Conservation (phyloP, 768 basidiomycete species). For the Mycena alexandri region DNA sequence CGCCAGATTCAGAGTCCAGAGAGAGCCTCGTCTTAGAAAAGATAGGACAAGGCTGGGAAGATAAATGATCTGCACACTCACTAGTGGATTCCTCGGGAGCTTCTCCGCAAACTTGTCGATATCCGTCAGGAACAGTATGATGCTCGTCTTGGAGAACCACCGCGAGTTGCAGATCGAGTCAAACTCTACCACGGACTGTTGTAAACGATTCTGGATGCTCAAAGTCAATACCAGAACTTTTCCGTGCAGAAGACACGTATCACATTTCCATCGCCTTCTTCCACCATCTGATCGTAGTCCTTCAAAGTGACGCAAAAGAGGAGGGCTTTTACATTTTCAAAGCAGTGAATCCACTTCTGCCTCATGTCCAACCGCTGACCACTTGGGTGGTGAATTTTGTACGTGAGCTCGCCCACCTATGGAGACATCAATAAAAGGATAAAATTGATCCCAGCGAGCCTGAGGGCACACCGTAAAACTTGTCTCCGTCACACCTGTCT, state of each 20-base stretch:
- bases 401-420: slow-evolving; percentile 89
- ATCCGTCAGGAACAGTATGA: slow-evolving; percentile 91
- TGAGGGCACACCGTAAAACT: slow-evolving; percentile 71
- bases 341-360: slow-evolving; percentile 97
- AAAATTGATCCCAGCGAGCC: too few relatives aligned
- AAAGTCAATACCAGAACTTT: too few relatives aligned
- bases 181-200: slow-evolving; percentile 95
- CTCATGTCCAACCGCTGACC: slow-evolving; percentile 90
- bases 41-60: not conserved
- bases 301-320: slow-evolving; percentile 94
- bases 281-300: slow-evolving; percentile 98
- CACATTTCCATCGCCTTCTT: slow-evolving; percentile 91
- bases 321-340: slow-evolving; percentile 93
- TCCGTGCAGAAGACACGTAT: slow-evolving; percentile 61
- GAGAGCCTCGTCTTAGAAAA: not conserved
- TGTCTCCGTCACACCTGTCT: slow-evolving; percentile 98
- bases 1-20: too few relatives aligned
- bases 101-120: slow-evolving; percentile 97
- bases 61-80: slow-evolving; percentile 10
- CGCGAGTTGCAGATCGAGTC: slow-evolving; percentile 98
- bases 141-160: slow-evolving; percentile 96
- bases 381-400: slow-evolving; percentile 93
- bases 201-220: slow-evolving; percentile 88
- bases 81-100: slow-evolving; percentile 63
- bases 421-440: too few relatives aligned